Percentiles rank a stretch among this genome's conserved stretches.
Evolutionary conservation across 179 eudicot species (phyloP).

Genomic region (Beta macrorhiza): DNA sequence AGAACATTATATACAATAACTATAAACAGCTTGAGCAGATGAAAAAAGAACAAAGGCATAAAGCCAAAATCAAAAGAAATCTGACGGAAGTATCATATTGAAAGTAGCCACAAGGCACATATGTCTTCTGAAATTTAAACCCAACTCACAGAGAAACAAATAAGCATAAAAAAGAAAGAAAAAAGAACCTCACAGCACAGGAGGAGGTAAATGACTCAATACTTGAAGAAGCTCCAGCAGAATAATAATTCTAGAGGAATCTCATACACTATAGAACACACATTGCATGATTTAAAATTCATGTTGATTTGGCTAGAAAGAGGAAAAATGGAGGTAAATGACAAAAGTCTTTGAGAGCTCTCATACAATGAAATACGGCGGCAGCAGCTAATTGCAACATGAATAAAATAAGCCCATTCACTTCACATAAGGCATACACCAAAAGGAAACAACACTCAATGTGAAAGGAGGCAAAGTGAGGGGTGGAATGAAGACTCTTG

Average conservation of each 20-base stretch:
- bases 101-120: background rate
- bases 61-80: background rate
- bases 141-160: background rate
- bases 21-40: background rate
- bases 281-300: background rate
- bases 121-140: background rate
- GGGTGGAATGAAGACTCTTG: background rate
- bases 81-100: background rate
- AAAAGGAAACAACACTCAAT: background rate
- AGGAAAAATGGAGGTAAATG: background rate
- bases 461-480: background rate
- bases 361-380: background rate
- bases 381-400: slow-evolving; percentile 4
- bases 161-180: background rate
- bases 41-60: background rate
- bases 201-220: background rate
- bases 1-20: background rate
- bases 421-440: background rate
- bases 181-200: background rate
- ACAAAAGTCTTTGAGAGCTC: background rate
- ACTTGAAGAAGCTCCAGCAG: background rate
- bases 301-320: background rate
- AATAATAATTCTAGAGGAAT: background rate
- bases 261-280: background rate
- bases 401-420: background rate